A percentile compares a stretch with the other conserved stretches of the same genome.
These are phyloP conservation scores for Backusella tuberculispora DNA, from an alignment of 192 early-diverging fungal species.

Conservation along the genomic window DNA sequence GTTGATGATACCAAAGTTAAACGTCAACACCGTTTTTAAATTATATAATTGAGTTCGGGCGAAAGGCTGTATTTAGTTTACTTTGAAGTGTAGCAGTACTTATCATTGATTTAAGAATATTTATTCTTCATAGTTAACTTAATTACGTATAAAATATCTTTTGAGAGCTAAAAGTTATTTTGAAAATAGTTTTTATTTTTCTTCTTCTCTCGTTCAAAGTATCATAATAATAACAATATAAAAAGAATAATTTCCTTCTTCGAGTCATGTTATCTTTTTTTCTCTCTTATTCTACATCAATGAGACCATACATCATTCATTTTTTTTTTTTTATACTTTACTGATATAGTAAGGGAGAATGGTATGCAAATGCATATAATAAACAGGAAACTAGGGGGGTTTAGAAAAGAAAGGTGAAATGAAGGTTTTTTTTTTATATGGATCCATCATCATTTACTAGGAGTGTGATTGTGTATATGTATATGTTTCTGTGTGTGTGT, in stretches of 20 bases:
- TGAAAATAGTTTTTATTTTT: too few species aligned
- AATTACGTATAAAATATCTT: too few species aligned
- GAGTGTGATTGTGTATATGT: neutral
- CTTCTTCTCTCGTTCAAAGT: too few species aligned
- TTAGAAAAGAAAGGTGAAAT: conserved; percentile 11
- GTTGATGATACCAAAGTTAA: neutral
- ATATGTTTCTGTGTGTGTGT: too few species aligned
- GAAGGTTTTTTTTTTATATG: neutral
- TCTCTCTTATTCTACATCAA: neutral
- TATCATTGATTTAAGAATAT: too few species aligned
- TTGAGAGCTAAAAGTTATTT: too few species aligned
- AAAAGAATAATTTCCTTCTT: neutral
- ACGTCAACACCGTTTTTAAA: too few species aligned
- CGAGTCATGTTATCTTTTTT: conserved; percentile 6
- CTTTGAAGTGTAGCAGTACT: too few species aligned
- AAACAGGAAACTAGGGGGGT: neutral
- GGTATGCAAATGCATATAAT: conserved; percentile 12
- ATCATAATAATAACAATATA: neutral
- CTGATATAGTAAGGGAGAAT: conserved; percentile 5
- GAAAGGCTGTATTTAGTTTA: too few species aligned
- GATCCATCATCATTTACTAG: neutral
- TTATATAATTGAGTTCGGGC: too few species aligned
- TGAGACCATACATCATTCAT: neutral
- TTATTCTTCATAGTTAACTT: too few species aligned
- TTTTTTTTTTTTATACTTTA: too few species aligned